These are phyloP conservation scores for Cyathus striatus DNA, from an alignment of 768 basidiomycete genomes.

Conservation along the genomic window DNA sequence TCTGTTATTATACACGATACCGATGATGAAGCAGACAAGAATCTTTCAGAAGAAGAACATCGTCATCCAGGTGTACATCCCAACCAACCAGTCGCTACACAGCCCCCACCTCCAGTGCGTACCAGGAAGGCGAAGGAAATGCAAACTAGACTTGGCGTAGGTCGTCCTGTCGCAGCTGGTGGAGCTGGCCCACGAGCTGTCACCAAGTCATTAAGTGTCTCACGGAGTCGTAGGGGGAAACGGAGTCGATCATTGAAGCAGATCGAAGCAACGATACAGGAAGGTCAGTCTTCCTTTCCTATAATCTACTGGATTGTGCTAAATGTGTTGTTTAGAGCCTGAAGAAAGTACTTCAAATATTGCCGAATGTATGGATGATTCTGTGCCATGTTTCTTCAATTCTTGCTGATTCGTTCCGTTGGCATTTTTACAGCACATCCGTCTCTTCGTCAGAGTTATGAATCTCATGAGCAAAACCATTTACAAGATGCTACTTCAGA, in stretches of 20 bases:
- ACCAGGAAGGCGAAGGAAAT: constrained; percentile 70
- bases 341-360: no score
- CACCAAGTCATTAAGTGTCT: constrained; percentile 53
- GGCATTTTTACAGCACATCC: no score
- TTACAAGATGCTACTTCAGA: no score
- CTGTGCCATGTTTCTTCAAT: no score
- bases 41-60: constrained; percentile 13
- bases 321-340: no score
- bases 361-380: no score
- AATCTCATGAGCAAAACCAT: no score
- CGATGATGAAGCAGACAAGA: constrained; percentile 38
- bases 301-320: no score
- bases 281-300: constrained; percentile 42
- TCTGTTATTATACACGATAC: constrained; percentile 46
- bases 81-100: no score
- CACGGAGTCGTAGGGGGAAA: constrained; percentile 45
- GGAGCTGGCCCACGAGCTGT: constrained; percentile 62
- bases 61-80: constrained; percentile 13
- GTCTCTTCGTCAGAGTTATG: no score
- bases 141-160: constrained; percentile 67
- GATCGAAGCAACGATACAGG: constrained; percentile 54
- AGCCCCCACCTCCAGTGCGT: constrained; percentile 32
- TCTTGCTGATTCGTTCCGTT: no score
- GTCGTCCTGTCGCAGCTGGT: constrained; percentile 61
- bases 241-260: constrained; percentile 45